Conservation (phyloP, 345 rosid species). For the Jatropha curcas region DNA sequence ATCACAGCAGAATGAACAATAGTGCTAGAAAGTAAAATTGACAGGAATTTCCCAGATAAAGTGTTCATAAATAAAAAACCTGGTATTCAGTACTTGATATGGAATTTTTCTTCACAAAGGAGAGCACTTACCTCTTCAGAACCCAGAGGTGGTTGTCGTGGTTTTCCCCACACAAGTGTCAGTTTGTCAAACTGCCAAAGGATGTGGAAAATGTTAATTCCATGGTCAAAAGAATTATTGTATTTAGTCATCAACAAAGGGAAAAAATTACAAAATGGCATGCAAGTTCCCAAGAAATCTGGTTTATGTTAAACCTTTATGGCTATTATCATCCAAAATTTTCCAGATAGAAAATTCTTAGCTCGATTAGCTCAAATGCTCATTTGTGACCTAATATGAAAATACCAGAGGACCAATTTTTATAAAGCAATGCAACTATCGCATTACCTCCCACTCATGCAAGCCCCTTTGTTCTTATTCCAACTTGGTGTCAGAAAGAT, state of each 20-base stretch:
- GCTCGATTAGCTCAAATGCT: not conserved
- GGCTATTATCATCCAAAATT: not conserved
- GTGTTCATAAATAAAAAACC: not conserved
- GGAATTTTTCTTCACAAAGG: constrained; percentile 4
- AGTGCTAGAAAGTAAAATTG: not conserved
- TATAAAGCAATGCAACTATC: not conserved
- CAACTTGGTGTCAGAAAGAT: constrained; percentile 18
- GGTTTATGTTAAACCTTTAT: not conserved
- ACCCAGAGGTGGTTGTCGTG: constrained; percentile 76
- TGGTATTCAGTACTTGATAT: not conserved
- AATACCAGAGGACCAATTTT: not conserved
- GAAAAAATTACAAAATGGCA: not conserved
- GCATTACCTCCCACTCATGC: not conserved
- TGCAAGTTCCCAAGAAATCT: too few species aligned
- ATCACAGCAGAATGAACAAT: not conserved
- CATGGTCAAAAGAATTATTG: not conserved
- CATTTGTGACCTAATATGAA: not conserved
- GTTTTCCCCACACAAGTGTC: constrained; percentile 88
- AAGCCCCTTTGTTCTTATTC: not conserved
- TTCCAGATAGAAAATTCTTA: not conserved
- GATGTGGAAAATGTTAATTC: not conserved
- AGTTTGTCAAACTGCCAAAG: constrained; percentile 73
- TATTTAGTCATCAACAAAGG: not conserved
- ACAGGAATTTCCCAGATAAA: not conserved
- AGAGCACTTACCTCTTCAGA: constrained; percentile 58